Conservation (phyloP, 2,329 filamentous ascomycete genomes). For the Talaromyces sp. region DNA sequence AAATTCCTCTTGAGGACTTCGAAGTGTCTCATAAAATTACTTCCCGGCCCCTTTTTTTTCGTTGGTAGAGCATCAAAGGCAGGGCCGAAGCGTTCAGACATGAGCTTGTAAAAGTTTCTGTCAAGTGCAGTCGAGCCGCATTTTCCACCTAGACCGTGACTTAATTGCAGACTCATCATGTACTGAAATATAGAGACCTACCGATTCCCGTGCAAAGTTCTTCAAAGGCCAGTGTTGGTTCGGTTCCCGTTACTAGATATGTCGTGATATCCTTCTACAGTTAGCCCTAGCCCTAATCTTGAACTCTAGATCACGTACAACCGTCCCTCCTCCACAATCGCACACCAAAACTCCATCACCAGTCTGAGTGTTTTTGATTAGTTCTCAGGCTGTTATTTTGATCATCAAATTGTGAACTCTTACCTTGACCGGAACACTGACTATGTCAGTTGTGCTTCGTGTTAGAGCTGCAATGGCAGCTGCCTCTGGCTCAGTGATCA, state of each 20-base stretch:
- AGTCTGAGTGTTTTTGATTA: slow-evolving; percentile 2
- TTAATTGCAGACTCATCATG: not conserved
- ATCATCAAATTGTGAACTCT: not conserved
- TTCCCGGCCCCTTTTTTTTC: slow-evolving; percentile 31
- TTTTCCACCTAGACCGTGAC: slow-evolving; percentile 29
- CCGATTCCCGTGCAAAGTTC: slow-evolving; percentile 18
- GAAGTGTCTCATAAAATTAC: slow-evolving; percentile 37
- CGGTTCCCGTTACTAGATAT: slow-evolving; percentile 23
- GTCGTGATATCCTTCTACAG: slow-evolving; percentile 26
- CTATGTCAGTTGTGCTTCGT: slow-evolving; percentile 5
- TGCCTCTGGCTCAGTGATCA: slow-evolving; percentile 29
- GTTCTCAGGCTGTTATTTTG: not conserved
- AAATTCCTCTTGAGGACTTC: slow-evolving; percentile 35
- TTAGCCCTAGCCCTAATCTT: not conserved
- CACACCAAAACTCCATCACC: slow-evolving; percentile 28
- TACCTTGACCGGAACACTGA: slow-evolving; percentile 16
- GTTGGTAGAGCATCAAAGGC: slow-evolving; percentile 29
- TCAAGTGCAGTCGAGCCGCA: slow-evolving; percentile 37
- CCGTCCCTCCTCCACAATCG: slow-evolving; percentile 33
- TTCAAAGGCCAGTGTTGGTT: slow-evolving; percentile 22
- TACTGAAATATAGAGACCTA: not conserved
- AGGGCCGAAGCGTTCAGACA: slow-evolving; percentile 30
- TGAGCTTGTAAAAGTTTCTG: slow-evolving; percentile 32
- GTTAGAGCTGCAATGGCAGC: slow-evolving; percentile 25
- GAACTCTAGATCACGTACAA: slow-evolving; percentile 13